A percentile compares a stretch with the other conserved stretches of the same genome.
Evolutionary conservation across 495 filamentous ascomycete species (phyloP).

Genomic region (Penicillium maclennaniae): DNA sequence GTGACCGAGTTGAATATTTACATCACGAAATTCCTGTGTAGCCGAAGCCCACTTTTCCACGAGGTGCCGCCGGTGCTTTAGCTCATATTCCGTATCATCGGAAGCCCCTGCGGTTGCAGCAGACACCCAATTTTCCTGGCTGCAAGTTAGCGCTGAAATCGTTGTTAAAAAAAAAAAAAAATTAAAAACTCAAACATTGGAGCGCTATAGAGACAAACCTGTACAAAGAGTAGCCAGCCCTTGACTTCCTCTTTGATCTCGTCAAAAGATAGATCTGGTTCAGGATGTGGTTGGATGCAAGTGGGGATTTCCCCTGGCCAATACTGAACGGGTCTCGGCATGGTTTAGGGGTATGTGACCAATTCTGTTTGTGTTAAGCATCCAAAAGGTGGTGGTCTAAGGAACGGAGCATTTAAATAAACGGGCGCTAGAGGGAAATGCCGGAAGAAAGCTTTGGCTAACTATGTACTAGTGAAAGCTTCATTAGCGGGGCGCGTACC

Average conservation of each 20-base stretch:
- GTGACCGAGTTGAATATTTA: neutral
- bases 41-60: conserved; percentile 5
- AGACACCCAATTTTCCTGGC: conserved; percentile 4
- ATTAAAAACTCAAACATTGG: too few species aligned
- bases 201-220: neutral
- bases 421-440: neutral
- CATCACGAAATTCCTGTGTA: conserved; percentile 6
- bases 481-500: neutral
- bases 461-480: conserved; percentile 1
- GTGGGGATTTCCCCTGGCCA: conserved; percentile 5
- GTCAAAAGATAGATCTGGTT: neutral
- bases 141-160: neutral
- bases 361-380: neutral
- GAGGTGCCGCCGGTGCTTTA: neutral
- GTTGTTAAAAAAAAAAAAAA: too few species aligned
- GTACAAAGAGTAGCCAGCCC: conserved; percentile 3
- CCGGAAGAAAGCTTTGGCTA: conserved; percentile 4
- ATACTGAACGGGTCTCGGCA: conserved; percentile 4
- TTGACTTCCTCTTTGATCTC: conserved; percentile 4
- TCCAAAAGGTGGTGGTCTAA: conserved; percentile 4
- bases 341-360: neutral
- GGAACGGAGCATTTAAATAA: neutral
- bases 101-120: conserved; percentile 1
- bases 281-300: conserved; percentile 5
- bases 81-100: neutral